Evolutionary conservation across 352 stramenopile species (phyloP), one percentile per base, ranked within the genome.

Genomic region (Globisporangium yorkense): DNA sequence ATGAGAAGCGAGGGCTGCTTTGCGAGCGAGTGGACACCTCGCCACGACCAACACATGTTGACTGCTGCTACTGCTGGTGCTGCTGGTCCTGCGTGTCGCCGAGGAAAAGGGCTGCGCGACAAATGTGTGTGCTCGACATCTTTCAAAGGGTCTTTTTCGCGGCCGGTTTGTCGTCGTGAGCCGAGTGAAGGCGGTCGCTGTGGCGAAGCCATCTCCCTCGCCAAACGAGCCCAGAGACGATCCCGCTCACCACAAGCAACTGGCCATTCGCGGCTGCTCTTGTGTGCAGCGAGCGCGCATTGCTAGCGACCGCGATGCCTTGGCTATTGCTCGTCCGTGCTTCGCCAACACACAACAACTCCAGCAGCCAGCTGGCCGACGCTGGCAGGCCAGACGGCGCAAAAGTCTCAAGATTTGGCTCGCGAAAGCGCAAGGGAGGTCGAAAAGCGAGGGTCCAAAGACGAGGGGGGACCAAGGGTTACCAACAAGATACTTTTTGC

Each of bases 401-500:
- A 27, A 27, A 27, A 27, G 24, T 27, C 24, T 27, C 24, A 27
- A 27, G 24, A 27, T 27, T 27, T 27, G 8, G 37, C 37, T 43
- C 37, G 10, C 37, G 10, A 27, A 27, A 27, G 24, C 24, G 1
- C 24, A 1, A 27, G 24, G 24, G 24, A 27, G 24, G 24, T 27
- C 37, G 37, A 5, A 18, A 18, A 18, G 6, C 5, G 33, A 37
- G 33, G 6, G 33, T 6, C 33, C 37, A 18, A 43, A 15, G 35
- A 43, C 37, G 37, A 43, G 37, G 37, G 12, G 37, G 37, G 37
- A 43, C 37, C 40, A 46, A 47, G 20, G 16, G 41, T 47, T 47
- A 21, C 16, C n/a, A 31, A 49, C 44, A 49, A 49, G 44, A 49
- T 49, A 49, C 44, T 49, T 49, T 49, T 49, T 27, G 43, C 20